Evolutionary conservation across 352 stramenopile genomes (phyloP).

Genomic region (Globisporangium ultimum): DNA sequence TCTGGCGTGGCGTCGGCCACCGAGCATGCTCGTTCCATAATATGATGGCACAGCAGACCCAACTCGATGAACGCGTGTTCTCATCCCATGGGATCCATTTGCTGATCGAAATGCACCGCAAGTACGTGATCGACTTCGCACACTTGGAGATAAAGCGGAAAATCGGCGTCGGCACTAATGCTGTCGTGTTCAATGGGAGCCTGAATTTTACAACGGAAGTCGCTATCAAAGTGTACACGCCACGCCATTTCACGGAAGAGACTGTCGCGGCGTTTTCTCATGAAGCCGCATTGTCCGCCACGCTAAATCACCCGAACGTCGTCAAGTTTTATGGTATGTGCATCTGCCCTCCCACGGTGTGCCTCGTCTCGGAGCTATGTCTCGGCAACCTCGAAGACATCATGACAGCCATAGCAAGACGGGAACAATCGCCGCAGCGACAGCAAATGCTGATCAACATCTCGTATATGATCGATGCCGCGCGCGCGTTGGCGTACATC

Average conservation of each 20-base stretch:
- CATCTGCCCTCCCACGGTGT: constrained; percentile 61
- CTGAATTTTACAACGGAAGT: constrained; percentile 29
- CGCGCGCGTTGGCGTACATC: constrained; percentile 54
- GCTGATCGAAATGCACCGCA: constrained; percentile 66
- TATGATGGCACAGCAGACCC: constrained; percentile 9
- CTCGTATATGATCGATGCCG: constrained; percentile 60
- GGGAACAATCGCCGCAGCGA: constrained; percentile 11
- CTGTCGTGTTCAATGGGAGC: constrained; percentile 45
- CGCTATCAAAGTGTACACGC: constrained; percentile 68
- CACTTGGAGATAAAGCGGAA: constrained; percentile 42
- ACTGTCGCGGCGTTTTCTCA: constrained; percentile 55
- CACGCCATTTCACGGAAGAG: constrained; percentile 43
- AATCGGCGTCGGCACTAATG: constrained; percentile 46
- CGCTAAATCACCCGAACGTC: constrained; percentile 57
- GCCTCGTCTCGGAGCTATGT: constrained; percentile 58
- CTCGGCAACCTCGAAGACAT: constrained; percentile 47
- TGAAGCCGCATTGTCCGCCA: constrained; percentile 49
- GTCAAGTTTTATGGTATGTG: constrained; percentile 64
- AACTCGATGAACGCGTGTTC: constrained; percentile 27
- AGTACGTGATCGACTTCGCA: constrained; percentile 70
- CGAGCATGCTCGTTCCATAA: constrained; percentile 31
- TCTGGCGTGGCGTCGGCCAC: constrained; percentile 41
- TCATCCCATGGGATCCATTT: constrained; percentile 47
- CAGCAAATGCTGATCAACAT: constrained; percentile 48
- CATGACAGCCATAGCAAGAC: constrained; percentile 17